Base-by-base conservation (phyloP, 2,329 filamentous ascomycete genomes). In the Tolypocladium tundrense region DNA sequence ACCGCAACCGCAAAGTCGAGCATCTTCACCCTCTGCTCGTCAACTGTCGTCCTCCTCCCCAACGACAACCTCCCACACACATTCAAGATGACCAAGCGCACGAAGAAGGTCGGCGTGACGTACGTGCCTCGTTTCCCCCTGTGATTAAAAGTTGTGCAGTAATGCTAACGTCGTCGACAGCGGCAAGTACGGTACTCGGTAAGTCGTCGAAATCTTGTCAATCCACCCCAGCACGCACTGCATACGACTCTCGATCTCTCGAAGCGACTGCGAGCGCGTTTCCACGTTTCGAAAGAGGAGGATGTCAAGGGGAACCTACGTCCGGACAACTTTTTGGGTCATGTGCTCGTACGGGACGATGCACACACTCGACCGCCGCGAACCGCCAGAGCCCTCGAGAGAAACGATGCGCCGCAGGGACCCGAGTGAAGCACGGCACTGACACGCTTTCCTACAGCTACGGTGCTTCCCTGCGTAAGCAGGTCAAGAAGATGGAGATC, bases 391-490 rank as follows among this genome's bases (percentile, higher is more conserved):
- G 37, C 40, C 14, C 8, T 39, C 19, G 39, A 13, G 40, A 45
- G 19, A 27, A 53, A 16, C 39, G 48, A 53, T 39, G 56, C 48
- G 31, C 4, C 10, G 35, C 21, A 14, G 19, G 10, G 27, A 35
- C 27, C 42, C 14, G 48, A 53, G 37, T 14, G 9, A 24, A 41
- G 11, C n/a, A 21, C 50, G 16, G 33, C 54, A 42, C 54, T 61
- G 39, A 59, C 50, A 19, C 8, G 1, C 31, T 53, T 27, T 19
- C 19, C 19, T 63, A 62, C 69, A 93, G 91, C 86, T 96, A 96
- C 81, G 94, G 93, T 92, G 93, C 94, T 77, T 97, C 94, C 73
- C 91, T 97, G 80, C 91, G 92, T 82, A 97, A 97, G 87, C 92
- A 77, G 71, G 75, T 77, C 75, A 97, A 97, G 91, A 97, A 97